Conservation (phyloP, 169 alveolate species). For the Plasmodium fragile region DNA sequence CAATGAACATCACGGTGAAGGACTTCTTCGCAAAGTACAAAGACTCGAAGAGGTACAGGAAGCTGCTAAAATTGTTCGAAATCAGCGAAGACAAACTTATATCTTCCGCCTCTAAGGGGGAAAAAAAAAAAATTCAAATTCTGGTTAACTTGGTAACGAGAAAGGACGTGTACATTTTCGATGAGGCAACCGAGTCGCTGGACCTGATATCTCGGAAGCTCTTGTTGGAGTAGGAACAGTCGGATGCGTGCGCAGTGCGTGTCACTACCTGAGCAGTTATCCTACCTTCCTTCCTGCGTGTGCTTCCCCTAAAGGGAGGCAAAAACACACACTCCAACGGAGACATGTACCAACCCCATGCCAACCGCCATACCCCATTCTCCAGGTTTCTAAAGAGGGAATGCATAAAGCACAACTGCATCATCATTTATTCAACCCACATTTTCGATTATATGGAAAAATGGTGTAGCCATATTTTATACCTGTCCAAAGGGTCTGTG, state of each 20-base stretch:
- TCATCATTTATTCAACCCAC: slow-evolving; percentile 70
- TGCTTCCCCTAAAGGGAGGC: not conserved
- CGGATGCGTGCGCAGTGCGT: not conserved
- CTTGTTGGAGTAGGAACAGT: slow-evolving; percentile 46
- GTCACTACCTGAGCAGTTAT: not conserved
- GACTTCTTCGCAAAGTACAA: slow-evolving; percentile 22
- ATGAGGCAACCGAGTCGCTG: slow-evolving; percentile 71
- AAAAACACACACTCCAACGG: not conserved
- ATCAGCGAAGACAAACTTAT: slow-evolving; percentile 54
- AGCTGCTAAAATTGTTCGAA: slow-evolving; percentile 51
- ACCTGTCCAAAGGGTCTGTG: slow-evolving; percentile 53
- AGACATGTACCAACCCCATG: not conserved
- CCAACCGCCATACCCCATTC: not conserved
- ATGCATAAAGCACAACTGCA: slow-evolving; percentile 52
- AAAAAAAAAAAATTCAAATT: slow-evolving; percentile 72
- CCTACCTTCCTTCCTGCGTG: not conserved
- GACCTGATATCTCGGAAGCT: slow-evolving; percentile 68
- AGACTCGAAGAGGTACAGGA: slow-evolving; percentile 43
- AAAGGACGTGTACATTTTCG: slow-evolving; percentile 71
- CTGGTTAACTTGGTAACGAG: slow-evolving; percentile 43
- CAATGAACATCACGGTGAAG: slow-evolving; percentile 58
- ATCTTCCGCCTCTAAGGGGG: slow-evolving; percentile 60
- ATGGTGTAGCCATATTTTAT: slow-evolving; percentile 71
- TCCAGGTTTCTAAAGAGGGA: slow-evolving; percentile 65
- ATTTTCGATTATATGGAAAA: slow-evolving; percentile 68